Evolutionary conservation across 2,329 filamentous ascomycete genomes (phyloP).

Genomic region (Canariomyces notabilis): DNA sequence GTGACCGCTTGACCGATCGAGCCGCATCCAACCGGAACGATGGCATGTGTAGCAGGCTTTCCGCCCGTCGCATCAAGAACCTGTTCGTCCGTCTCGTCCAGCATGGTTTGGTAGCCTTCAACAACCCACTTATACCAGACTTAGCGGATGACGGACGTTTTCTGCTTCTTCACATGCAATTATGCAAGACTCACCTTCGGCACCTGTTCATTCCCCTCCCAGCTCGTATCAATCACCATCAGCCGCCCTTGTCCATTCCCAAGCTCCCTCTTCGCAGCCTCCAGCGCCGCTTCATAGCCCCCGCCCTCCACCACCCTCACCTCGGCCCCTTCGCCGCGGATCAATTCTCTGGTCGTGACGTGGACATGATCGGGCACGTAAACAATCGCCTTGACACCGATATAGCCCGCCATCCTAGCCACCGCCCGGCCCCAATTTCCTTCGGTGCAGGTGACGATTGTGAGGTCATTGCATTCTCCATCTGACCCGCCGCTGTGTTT

Average conservation of each 20-base stretch:
- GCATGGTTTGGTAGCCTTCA: constrained; percentile 70
- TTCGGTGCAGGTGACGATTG: constrained; percentile 62
- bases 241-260: constrained; percentile 39
- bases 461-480: constrained; percentile 34
- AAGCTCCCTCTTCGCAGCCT: constrained; percentile 41
- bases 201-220: constrained; percentile 60
- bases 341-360: constrained; percentile 45
- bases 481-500: too few relatives aligned
- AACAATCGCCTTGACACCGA: constrained; percentile 52
- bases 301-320: constrained; percentile 48
- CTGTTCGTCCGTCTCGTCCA: constrained; percentile 63
- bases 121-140: constrained; percentile 58
- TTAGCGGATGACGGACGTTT: constrained; percentile 12
- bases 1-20: constrained; percentile 67
- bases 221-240: constrained; percentile 65
- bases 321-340: constrained; percentile 57
- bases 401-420: constrained; percentile 58
- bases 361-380: constrained; percentile 60
- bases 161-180: too few relatives aligned
- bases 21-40: constrained; percentile 68
- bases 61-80: constrained; percentile 37
- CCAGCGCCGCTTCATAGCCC: constrained; percentile 60
- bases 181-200: constrained; percentile 50
- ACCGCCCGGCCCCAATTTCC: constrained; percentile 75
- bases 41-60: constrained; percentile 41